Evolutionary conservation across 1,139 yeast species (phyloP).

Genomic region (Suhomyces anneliseae): DNA sequence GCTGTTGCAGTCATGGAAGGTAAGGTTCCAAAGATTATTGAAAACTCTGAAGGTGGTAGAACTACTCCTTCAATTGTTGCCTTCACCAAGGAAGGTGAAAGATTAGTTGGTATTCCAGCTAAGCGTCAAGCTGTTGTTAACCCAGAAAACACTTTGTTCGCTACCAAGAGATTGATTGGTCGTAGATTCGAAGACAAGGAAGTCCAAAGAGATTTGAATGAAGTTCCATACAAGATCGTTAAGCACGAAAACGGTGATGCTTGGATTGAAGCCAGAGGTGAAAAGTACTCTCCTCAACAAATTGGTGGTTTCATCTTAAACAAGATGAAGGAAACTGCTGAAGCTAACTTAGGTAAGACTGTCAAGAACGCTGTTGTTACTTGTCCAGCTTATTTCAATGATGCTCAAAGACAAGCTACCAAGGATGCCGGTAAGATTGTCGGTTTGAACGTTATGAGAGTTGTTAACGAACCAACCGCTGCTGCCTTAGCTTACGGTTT

Average conservation of each 20-base stretch:
- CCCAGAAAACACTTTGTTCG: conserved; percentile 96
- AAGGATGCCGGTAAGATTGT: conserved; percentile 98
- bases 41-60: conserved; percentile 98
- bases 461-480: conserved; percentile 98
- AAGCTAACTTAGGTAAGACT: conserved; percentile 80
- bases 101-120: conserved; percentile 97
- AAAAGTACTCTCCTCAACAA: conserved; percentile 93
- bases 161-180: conserved; percentile 98
- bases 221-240: conserved; percentile 96
- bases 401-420: conserved; percentile 98
- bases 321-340: conserved; percentile 98
- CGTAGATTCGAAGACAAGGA: conserved; percentile 95
- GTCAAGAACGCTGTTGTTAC: conserved; percentile 91
- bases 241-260: conserved; percentile 98
- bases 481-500: conserved; percentile 98
- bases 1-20: conserved; percentile 99
- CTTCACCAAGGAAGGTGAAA: conserved; percentile 89
- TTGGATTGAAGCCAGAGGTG: conserved; percentile 97
- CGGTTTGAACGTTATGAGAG: conserved; percentile 93
- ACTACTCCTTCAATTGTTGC: conserved; percentile 99
- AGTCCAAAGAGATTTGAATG: conserved; percentile 94
- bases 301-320: conserved; percentile 95
- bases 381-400: conserved; percentile 97
- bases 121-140: conserved; percentile 98
- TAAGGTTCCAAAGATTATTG: conserved; percentile 92